A percentile compares a stretch with the other conserved stretches of the same genome.
Evolutionary conservation across 176 grass and related monocot species (phyloP).

Genomic region (Carex cristatella): DNA sequence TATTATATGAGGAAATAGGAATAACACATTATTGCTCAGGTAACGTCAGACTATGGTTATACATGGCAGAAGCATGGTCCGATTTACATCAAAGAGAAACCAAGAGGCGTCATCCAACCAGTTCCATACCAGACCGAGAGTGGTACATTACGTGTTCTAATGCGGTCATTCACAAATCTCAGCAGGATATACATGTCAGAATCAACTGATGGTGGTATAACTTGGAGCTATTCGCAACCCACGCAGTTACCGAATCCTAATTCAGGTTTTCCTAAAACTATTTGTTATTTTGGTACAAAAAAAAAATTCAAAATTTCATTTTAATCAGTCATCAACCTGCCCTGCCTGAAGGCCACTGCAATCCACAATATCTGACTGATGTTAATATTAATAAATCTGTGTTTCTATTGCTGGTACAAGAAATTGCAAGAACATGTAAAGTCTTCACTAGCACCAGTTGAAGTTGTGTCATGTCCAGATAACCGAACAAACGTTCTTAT

Average conservation of each 20-base stretch:
- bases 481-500: not conserved
- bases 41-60: constrained; percentile 27
- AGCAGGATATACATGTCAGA: constrained; percentile 31
- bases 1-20: no score
- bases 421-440: not conserved
- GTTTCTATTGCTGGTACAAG: not conserved
- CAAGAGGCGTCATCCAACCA: constrained; percentile 38
- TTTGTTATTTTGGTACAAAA: not conserved
- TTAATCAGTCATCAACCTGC: not conserved
- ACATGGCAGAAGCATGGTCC: constrained; percentile 34
- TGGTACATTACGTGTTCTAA: not conserved
- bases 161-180: constrained; percentile 20
- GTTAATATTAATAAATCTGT: not conserved
- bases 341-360: not conserved
- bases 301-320: not conserved
- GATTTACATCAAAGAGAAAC: constrained; percentile 25
- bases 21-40: not conserved
- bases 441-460: not conserved
- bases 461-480: not conserved
- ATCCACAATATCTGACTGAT: not conserved
- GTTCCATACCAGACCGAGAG: constrained; percentile 18
- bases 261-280: constrained; percentile 2
- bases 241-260: constrained; percentile 29
- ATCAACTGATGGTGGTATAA: constrained; percentile 27
- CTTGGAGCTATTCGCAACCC: constrained; percentile 23